Evolutionary conservation across 129 eudicot genomes (phyloP), one percentile per base, ranked within the genome.

Genomic region (Deinandra increscens): DNA sequence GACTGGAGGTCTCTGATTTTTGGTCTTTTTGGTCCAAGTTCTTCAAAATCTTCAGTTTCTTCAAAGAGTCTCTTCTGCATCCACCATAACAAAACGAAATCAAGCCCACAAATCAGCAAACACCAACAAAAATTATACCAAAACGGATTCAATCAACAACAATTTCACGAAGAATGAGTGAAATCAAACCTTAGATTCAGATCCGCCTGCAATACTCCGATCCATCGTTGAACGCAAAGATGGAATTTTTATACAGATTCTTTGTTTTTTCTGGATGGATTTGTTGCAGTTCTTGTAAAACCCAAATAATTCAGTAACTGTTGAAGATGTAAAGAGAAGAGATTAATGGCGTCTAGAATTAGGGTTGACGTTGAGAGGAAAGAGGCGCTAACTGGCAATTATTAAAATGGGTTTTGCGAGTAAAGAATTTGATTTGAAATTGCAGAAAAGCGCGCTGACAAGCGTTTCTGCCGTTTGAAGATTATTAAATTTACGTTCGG

Each of bases 1-100:
- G 91, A 83, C 10, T 84, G 89, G 26, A 86, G 84, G 79, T 88
- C 89, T 69, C 78, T 58, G 77, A 86, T 76, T 76, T 84, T 92
- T 15, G 71, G 67, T 64, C 85, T 78, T 68, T 88, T 88, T 10
- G 65, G 73, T 56, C 71, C 76, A 53, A 54, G 41, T 41, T 81
- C 85, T 9, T 74, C 36, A 33, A 9, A 63, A 36, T 81, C 85
- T 9, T 74, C 36, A 33, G 6, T 59, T 67, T 71, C 95, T 48
- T 69, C 95, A 69, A 15, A 45, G 0, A 54, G 64, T 65, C 89
- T 80, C 76, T 92, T 86, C 84, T 77, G 77, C 66, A 75, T 73
- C 83, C 72, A 19, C 80, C 77, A 72, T 50, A 11, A 63, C 71
- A 76, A 65, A 76, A 18, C 13, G 13, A 79, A 60, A 70, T 19